Percentiles rank a stretch among this genome's conserved stretches.
Evolutionary conservation across 2,329 filamentous ascomycete genomes (phyloP).

Genomic region (Stromatinia cepivora): DNA sequence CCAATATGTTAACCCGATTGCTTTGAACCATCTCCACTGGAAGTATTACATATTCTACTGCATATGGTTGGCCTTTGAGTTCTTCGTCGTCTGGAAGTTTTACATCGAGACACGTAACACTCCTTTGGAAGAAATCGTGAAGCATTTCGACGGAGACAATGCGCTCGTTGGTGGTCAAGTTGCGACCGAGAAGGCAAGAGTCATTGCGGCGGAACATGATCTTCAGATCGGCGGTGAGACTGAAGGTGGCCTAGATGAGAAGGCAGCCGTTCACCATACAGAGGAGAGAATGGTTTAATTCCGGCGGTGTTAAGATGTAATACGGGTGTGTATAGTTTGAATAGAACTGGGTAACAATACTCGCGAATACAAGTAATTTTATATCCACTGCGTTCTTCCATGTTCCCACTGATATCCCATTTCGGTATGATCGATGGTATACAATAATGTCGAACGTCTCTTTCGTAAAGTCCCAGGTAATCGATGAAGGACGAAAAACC

Average conservation of each 20-base stretch:
- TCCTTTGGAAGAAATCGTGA: constrained; percentile 48
- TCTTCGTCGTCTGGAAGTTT: constrained; percentile 38
- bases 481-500: neutral
- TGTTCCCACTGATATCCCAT: neutral
- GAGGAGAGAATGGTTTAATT: constrained; percentile 18
- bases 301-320: neutral
- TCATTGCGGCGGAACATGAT: constrained; percentile 22
- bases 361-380: constrained; percentile 7
- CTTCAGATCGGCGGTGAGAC: constrained; percentile 9
- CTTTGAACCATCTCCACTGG: constrained; percentile 44
- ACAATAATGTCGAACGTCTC: neutral
- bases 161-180: constrained; percentile 35
- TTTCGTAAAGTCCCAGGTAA: neutral
- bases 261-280: constrained; percentile 14
- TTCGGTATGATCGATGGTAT: neutral
- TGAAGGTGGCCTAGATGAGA: constrained; percentile 14
- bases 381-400: neutral
- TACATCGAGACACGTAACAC: constrained; percentile 48
- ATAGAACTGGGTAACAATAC: neutral
- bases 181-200: constrained; percentile 24
- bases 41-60: constrained; percentile 49
- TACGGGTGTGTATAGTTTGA: neutral
- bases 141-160: constrained; percentile 47
- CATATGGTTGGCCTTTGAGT: constrained; percentile 38
- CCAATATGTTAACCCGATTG: constrained; percentile 47